Conservation (phyloP, 1,139 yeast genomes). For the Meyerozyma guilliermondii region DNA sequence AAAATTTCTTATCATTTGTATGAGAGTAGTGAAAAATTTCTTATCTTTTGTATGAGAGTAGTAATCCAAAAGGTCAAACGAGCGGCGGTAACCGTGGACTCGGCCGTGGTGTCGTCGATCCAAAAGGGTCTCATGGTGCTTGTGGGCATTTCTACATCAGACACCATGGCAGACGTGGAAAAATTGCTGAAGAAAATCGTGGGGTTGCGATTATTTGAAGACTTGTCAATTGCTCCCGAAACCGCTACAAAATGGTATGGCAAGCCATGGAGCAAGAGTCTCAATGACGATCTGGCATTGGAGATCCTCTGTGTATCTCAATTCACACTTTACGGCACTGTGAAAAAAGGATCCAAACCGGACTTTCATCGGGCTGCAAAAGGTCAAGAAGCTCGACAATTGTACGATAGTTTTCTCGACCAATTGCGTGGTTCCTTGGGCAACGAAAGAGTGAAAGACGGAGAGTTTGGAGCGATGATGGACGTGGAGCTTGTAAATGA, state of each 20-base stretch:
- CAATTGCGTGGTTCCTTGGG: constrained; percentile 53
- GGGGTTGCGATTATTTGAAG: constrained; percentile 69
- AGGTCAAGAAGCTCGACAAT: constrained; percentile 62
- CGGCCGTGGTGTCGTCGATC: constrained; percentile 66
- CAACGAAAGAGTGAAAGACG: constrained; percentile 66
- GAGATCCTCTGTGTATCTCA: constrained; percentile 67
- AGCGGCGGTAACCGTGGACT: constrained; percentile 84
- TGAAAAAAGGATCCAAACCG: constrained; percentile 88
- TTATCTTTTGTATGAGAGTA: constrained; percentile 56
- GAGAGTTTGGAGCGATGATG: constrained; percentile 97
- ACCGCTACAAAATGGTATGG: constrained; percentile 55
- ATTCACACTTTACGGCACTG: constrained; percentile 78
- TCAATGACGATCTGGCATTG: constrained; percentile 30
- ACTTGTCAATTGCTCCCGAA: constrained; percentile 26
- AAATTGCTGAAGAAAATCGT: constrained; percentile 65
- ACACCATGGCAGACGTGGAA: constrained; percentile 66
- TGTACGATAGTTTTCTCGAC: constrained; percentile 60
- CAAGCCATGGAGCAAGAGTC: constrained; percentile 43
- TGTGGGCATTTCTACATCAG: constrained; percentile 79
- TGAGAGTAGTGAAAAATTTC: constrained; percentile 73
- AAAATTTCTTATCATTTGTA: constrained; percentile 15
- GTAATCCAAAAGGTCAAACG: constrained; percentile 83
- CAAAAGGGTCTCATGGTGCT: constrained; percentile 71
- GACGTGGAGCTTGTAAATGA: constrained; percentile 82
- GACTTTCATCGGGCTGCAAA: constrained; percentile 89